Evolutionary conservation across 1,139 yeast species (phyloP).

Genomic region (Saccharomycopsis hybrid): DNA sequence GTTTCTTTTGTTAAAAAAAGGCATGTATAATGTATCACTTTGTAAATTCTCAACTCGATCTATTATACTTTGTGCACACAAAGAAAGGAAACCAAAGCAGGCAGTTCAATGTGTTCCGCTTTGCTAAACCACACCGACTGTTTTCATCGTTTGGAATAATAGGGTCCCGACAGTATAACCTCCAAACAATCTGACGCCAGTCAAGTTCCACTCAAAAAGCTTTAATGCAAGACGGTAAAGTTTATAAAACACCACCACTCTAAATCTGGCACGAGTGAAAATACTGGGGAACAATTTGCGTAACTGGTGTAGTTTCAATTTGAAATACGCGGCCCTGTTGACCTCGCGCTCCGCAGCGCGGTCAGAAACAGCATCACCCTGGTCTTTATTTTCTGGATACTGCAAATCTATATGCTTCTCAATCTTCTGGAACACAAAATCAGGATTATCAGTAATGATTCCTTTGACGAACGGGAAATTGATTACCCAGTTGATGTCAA

Average conservation of each 20-base stretch:
- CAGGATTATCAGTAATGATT: slow-evolving; percentile 55
- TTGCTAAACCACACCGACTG: too few species aligned
- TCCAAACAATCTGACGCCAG: slow-evolving; percentile 8
- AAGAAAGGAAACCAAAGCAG: too few species aligned
- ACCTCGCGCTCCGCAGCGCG: too few species aligned
- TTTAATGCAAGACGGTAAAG: background rate
- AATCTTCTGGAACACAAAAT: slow-evolving; percentile 3
- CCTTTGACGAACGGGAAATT: slow-evolving; percentile 42
- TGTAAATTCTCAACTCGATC: too few species aligned
- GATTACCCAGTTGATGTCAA: slow-evolving; percentile 38
- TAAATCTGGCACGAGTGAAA: slow-evolving; percentile 2
- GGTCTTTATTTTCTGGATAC: too few species aligned
- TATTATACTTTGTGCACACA: too few species aligned
- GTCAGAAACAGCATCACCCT: too few species aligned
- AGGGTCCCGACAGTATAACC: slow-evolving; percentile 5
- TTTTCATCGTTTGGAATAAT: slow-evolving; percentile 2
- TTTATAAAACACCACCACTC: background rate
- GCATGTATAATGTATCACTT: too few species aligned
- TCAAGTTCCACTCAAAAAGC: too few species aligned
- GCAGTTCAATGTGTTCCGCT: too few species aligned
- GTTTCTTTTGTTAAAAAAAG: too few species aligned
- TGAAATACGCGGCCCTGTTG: background rate
- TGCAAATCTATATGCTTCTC: background rate
- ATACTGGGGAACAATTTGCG: slow-evolving; percentile 4
- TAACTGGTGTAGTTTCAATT: background rate